Conservation (phyloP, 2,329 filamentous ascomycete species). For the Xylaria sp. region DNA sequence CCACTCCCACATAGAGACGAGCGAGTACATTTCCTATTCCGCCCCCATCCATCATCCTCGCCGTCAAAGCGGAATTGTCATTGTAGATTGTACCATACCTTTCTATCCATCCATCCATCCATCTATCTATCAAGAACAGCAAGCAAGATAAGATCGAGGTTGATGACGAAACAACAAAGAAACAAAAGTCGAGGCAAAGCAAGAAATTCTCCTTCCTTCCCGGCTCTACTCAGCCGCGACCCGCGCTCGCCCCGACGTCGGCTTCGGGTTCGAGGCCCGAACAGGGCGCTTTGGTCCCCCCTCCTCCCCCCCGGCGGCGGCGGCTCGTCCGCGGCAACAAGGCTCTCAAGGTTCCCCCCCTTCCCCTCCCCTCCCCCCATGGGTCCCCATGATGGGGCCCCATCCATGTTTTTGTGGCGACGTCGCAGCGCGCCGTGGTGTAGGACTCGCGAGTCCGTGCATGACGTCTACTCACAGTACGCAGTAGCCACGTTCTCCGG, state of each 20-base stretch:
- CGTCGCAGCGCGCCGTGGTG: conserved; percentile 22
- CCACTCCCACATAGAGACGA: not conserved
- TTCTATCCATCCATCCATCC: not conserved
- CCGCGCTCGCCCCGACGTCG: conserved; percentile 24
- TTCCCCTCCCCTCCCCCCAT: too few relatives aligned
- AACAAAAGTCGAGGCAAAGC: too few relatives aligned
- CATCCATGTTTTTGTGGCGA: too few relatives aligned
- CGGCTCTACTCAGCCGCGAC: conserved; percentile 23
- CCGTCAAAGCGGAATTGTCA: not conserved
- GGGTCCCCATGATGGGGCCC: too few relatives aligned
- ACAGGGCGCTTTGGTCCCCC: conserved; percentile 4
- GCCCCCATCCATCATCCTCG: not conserved
- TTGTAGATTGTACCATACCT: not conserved
- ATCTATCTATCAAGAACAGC: too few relatives aligned
- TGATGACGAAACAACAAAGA: not conserved
- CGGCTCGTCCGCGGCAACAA: too few relatives aligned
- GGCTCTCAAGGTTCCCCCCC: too few relatives aligned
- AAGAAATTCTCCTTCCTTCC: not conserved
- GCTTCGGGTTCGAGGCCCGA: conserved; percentile 33
- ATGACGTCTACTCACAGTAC: too few relatives aligned
- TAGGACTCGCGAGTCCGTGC: conserved; percentile 11
- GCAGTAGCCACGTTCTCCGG: conserved; percentile 32
- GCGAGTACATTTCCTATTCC: not conserved
- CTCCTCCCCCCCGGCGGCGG: too few relatives aligned
- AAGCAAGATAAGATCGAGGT: not conserved